These are phyloP conservation scores for Aspergillus biplanus DNA, from an alignment of 495 filamentous ascomycete species.

Conservation along the genomic window DNA sequence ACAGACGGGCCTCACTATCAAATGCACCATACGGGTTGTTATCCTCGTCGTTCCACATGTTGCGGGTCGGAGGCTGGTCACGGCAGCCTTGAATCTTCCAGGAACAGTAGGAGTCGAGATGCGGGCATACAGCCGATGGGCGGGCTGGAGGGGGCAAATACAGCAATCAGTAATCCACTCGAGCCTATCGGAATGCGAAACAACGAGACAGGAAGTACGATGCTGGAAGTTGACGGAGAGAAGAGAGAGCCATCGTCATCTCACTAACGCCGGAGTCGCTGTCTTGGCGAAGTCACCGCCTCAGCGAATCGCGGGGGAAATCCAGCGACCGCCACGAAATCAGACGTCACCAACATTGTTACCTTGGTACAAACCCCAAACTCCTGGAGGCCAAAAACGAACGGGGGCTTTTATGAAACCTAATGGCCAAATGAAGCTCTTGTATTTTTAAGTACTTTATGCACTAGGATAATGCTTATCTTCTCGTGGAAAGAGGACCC, in stretches of 20 bases:
- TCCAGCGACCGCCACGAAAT: too few relatives aligned
- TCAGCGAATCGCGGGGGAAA: not conserved
- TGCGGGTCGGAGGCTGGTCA: conserved; percentile 24
- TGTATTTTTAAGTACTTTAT: too few relatives aligned
- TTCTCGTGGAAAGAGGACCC: too few relatives aligned
- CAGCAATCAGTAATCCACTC: not conserved
- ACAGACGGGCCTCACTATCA: conserved; percentile 79
- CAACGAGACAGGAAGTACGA: not conserved
- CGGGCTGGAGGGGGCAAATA: not conserved
- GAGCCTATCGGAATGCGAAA: not conserved
- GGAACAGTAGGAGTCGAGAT: conserved; percentile 4
- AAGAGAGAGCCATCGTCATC: not conserved
- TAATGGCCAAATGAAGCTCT: too few relatives aligned
- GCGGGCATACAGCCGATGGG: not conserved
- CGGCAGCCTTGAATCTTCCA: conserved; percentile 23
- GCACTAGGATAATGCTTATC: too few relatives aligned
- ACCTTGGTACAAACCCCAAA: too few relatives aligned
- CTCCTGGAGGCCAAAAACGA: too few relatives aligned
- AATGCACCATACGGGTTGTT: conserved; percentile 95
- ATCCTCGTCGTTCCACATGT: conserved; percentile 83
- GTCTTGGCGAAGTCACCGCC: not conserved
- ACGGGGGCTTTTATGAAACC: too few relatives aligned
- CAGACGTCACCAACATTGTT: not conserved
- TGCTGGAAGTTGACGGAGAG: not conserved
- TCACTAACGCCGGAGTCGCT: not conserved